Conservation (phyloP, 2,329 filamentous ascomycete genomes). For the Cladosporium sp. region DNA sequence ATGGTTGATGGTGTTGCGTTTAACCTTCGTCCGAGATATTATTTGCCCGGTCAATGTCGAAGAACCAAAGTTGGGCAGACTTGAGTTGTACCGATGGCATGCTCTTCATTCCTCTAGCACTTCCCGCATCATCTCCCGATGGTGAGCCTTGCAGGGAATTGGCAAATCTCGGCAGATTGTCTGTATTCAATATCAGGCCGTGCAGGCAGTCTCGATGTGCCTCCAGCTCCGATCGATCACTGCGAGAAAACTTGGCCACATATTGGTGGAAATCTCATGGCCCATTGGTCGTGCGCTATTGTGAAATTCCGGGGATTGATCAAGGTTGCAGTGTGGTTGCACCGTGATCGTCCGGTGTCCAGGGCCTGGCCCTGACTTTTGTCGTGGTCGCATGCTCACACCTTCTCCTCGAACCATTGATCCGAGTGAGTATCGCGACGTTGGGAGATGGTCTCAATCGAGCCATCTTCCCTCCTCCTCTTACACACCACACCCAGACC, state of each 20-base stretch:
- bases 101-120: too few relatives aligned
- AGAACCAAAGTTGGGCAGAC: not conserved
- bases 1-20: not conserved
- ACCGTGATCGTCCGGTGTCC: not conserved
- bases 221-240: too few relatives aligned
- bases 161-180: too few relatives aligned
- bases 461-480: slow-evolving; percentile 15
- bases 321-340: not conserved
- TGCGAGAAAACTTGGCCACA: too few relatives aligned
- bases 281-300: not conserved
- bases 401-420: not conserved
- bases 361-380: not conserved
- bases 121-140: too few relatives aligned
- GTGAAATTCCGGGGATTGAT: not conserved
- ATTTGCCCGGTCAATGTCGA: not conserved
- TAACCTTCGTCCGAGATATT: not conserved
- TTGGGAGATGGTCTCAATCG: not conserved
- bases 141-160: too few relatives aligned
- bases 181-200: too few relatives aligned
- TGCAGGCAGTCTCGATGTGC: too few relatives aligned
- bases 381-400: not conserved
- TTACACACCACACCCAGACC: slow-evolving; percentile 10
- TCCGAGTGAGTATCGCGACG: not conserved
- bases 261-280: not conserved
- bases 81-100: not conserved